A percentile compares a stretch with the other conserved stretches of the same genome.
Evolutionary conservation across 306 rosid genomes (phyloP).

Genomic region (Oemleria cerasiformis): DNA sequence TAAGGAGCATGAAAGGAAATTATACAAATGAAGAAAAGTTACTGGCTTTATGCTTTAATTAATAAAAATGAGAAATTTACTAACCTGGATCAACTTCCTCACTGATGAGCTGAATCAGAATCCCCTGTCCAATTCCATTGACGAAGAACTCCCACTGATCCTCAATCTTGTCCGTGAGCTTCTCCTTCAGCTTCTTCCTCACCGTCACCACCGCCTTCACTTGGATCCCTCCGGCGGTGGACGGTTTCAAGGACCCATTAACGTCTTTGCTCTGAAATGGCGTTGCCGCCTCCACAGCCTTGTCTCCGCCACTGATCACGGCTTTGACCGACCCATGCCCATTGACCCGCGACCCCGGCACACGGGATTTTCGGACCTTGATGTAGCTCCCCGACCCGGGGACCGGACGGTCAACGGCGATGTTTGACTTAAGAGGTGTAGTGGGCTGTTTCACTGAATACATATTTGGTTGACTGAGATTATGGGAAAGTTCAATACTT

Average conservation of each 20-base stretch:
- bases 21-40: background rate
- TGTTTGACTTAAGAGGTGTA: conserved; percentile 22
- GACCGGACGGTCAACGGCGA: conserved; percentile 25
- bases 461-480: conserved; percentile 25
- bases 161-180: conserved; percentile 48
- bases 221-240: conserved; percentile 36
- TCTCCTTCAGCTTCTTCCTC: conserved; percentile 81
- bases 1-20: background rate
- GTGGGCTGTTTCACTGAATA: conserved; percentile 34
- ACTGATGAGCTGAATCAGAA: conserved; percentile 73
- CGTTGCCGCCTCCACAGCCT: conserved; percentile 25
- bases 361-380: conserved; percentile 1
- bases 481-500: background rate
- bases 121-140: conserved; percentile 84
- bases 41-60: background rate
- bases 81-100: conserved; percentile 69
- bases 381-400: background rate
- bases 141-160: conserved; percentile 72
- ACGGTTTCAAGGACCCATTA: conserved; percentile 27
- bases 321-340: conserved; percentile 36
- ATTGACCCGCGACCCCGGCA: conserved; percentile 13
- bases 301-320: conserved; percentile 53
- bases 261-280: conserved; percentile 38
- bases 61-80: background rate
- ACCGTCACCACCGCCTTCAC: conserved; percentile 64